Base-by-base conservation (phyloP, 1,139 yeast genomes). In the Geotrichum candidum region DNA sequence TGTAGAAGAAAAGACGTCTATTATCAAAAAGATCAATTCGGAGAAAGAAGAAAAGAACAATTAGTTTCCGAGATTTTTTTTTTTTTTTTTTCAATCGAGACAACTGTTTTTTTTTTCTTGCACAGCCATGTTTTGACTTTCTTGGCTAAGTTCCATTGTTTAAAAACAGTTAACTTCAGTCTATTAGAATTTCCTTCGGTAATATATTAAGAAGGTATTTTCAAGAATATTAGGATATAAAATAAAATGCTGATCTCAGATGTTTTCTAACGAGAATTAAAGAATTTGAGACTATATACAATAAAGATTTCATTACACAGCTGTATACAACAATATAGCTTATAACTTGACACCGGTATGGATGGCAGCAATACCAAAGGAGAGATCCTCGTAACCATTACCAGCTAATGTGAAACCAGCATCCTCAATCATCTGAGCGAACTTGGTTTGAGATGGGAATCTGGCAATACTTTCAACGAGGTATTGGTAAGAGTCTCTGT, bases 301-400 rank as follows among this genome's bases (percentile, higher is more conserved):
- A 53, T n/a, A 53, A 23, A 25, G 23, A 41, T 41, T 41, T 41
- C 48, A 41, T 41, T 41, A 41, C 48, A 41, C 48, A 41, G 48
- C 22, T 41, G 48, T 41, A 41, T 41, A 41, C 18, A 41, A 41
- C 48, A 41, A n/a, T 41, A 23, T 41, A 41, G 48, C 33, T 51
- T 72, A 84, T 65, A 89, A 81, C 77, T 94, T 94, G 64, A 94
- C 90, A 69, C 99, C 99, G 74, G 92, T 86, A 73, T 94, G 99
- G 66, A 94, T 91, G 59, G 97, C 91, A 61, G 98, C 97, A 61
- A 92, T 88, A 62, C 99, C 99, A 75, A 90, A 90, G n/a, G 97
- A 89, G 72, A 94, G 81, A 76, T 90, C 89, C 78, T 94, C 98
- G 74, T 92, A 94, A 58, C 99, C 99, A 62, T 83, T 83, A 57